These are phyloP conservation scores for Neurospora sp. DNA, from an alignment of 495 filamentous ascomycete genomes.

Conservation along the genomic window DNA sequence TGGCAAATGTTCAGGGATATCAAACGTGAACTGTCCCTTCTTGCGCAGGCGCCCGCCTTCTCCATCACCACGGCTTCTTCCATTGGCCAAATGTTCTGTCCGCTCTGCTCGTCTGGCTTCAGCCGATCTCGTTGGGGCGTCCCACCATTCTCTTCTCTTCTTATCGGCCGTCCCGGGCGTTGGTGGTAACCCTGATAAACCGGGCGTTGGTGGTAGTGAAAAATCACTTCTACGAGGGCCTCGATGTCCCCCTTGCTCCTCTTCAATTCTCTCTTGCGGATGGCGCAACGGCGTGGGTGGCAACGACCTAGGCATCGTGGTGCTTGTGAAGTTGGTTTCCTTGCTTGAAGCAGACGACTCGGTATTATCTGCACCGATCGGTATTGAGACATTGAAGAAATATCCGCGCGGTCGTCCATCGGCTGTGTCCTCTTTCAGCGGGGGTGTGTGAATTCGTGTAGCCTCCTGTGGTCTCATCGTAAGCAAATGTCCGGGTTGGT, in stretches of 20 bases:
- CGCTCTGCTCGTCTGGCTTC: not conserved
- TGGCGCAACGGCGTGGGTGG: not conserved
- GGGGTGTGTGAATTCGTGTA: constrained; percentile 37
- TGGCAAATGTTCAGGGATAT: constrained; percentile 56
- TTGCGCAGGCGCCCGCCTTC: constrained; percentile 1
- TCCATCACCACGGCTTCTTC: not conserved
- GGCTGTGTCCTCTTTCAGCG: constrained; percentile 22
- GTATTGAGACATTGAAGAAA: constrained; percentile 36
- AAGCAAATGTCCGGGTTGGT: not conserved
- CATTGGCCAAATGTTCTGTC: not conserved
- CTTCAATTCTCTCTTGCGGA: not conserved
- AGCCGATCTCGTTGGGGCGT: constrained; percentile 1
- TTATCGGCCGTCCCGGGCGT: not conserved
- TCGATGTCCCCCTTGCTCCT: not conserved
- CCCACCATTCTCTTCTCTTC: constrained; percentile 13
- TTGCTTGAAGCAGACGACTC: not conserved
- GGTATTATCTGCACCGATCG: not conserved
- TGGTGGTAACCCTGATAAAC: not conserved
- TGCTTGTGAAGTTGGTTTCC: not conserved
- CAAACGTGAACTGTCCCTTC: constrained; percentile 35
- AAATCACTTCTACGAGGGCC: not conserved
- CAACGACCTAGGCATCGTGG: not conserved
- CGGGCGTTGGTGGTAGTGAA: not conserved
- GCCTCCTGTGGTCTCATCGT: constrained; percentile 30
- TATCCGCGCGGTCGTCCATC: constrained; percentile 30